Conservation (phyloP, 768 basidiomycete species). For the Mycena haematopus region DNA sequence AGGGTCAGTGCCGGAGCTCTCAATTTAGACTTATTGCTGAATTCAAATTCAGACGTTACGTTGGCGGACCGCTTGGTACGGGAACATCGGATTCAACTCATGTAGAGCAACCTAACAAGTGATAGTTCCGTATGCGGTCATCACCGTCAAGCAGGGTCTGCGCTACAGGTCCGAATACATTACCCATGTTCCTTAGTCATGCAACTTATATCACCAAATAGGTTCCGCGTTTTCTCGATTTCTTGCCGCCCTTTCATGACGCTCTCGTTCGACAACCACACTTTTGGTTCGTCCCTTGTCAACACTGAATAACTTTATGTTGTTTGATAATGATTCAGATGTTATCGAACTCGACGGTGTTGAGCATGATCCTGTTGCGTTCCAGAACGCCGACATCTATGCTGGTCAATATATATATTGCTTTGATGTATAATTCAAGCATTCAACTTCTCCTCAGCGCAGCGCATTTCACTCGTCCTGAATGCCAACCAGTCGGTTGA, state of each 20-base stretch:
- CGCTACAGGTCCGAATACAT: constrained; percentile 47
- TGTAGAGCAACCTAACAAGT: constrained; percentile 21
- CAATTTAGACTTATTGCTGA: constrained; percentile 31
- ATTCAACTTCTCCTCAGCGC: constrained; percentile 32
- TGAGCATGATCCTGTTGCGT: constrained; percentile 44
- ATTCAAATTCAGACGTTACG: constrained; percentile 40
- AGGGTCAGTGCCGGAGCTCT: constrained; percentile 35
- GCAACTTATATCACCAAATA: constrained; percentile 36
- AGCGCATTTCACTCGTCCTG: constrained; percentile 46
- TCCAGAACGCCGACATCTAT: constrained; percentile 50
- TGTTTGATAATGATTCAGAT: constrained; percentile 4
- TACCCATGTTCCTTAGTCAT: background rate
- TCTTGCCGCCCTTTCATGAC: constrained; percentile 53
- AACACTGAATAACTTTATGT: no score
- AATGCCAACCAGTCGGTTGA: constrained; percentile 48
- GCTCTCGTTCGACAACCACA: constrained; percentile 47
- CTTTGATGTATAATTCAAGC: background rate
- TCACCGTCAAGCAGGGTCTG: constrained; percentile 46
- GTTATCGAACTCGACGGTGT: constrained; percentile 50
- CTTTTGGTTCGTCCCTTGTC: constrained; percentile 31
- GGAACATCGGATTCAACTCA: background rate
- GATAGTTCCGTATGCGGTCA: constrained; percentile 44
- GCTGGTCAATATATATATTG: constrained; percentile 37
- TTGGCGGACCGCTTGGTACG: constrained; percentile 46
- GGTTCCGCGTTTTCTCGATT: constrained; percentile 52